These are phyloP conservation scores for Pseudocercospora eumusae DNA, from an alignment of 2,329 filamentous ascomycete genomes.

Conservation along the genomic window DNA sequence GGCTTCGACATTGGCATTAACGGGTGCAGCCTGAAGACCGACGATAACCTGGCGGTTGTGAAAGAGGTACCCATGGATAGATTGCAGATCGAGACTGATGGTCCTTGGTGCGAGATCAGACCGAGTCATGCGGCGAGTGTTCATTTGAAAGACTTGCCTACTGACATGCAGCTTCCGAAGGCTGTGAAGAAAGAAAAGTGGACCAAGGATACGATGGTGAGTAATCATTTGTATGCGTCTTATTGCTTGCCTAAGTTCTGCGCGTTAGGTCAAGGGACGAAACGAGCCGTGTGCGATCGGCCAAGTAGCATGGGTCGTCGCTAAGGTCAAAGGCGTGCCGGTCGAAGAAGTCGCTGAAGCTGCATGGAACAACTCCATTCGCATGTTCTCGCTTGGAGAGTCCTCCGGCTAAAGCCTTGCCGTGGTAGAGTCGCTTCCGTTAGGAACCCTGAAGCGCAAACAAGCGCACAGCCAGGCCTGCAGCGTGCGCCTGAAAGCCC, in stretches of 20 bases:
- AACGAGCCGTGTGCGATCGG: conserved; percentile 91
- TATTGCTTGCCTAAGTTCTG: background rate
- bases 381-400: conserved; percentile 73
- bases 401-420: conserved; percentile 3
- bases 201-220: conserved; percentile 78
- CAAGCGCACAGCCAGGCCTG: too few species aligned
- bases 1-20: conserved; percentile 94
- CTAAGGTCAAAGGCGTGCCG: conserved; percentile 75
- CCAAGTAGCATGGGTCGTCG: conserved; percentile 84
- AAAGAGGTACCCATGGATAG: conserved; percentile 73
- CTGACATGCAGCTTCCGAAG: conserved; percentile 67
- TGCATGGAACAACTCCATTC: conserved; percentile 77
- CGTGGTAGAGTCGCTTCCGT: background rate
- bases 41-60: conserved; percentile 84
- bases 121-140: conserved; percentile 83
- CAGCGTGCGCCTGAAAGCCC: background rate
- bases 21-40: conserved; percentile 93
- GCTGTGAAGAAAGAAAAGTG: conserved; percentile 96
- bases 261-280: conserved; percentile 65
- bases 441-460: background rate
- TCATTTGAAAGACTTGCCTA: conserved; percentile 62
- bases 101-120: conserved; percentile 94
- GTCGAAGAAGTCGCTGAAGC: conserved; percentile 84
- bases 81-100: conserved; percentile 94
- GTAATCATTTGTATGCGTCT: background rate